Evolutionary conservation across 179 eudicot species (phyloP).

Genomic region (Silene vulgaris): DNA sequence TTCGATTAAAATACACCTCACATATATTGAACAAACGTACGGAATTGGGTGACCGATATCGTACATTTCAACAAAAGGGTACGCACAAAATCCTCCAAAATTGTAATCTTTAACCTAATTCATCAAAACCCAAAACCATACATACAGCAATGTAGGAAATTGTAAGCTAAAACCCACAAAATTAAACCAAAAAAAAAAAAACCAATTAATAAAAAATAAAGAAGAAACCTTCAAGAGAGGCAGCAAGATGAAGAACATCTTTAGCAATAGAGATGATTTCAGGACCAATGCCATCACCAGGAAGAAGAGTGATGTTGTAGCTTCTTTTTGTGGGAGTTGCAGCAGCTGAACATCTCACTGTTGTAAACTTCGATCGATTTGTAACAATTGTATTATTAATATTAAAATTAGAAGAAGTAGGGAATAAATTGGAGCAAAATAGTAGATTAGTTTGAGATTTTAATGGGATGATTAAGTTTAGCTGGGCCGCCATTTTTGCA

Average conservation of each 20-base stretch:
- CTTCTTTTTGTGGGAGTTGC: constrained; percentile 30
- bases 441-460: constrained; percentile 14
- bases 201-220: not conserved
- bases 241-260: constrained; percentile 59
- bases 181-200: not conserved
- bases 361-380: constrained; percentile 15
- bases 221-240: constrained; percentile 55
- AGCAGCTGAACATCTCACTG: constrained; percentile 51
- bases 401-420: constrained; percentile 3
- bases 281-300: constrained; percentile 97
- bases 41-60: too few relatives aligned
- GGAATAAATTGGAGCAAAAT: too few relatives aligned
- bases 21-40: too few relatives aligned
- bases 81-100: not conserved
- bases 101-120: not conserved
- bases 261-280: constrained; percentile 83
- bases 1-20: too few relatives aligned
- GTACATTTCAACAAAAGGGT: too few relatives aligned
- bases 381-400: constrained; percentile 16
- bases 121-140: not conserved
- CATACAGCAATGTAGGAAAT: not conserved
- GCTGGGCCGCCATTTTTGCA: constrained; percentile 13
- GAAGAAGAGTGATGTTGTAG: constrained; percentile 75
- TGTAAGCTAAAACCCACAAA: not conserved
- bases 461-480: constrained; percentile 12